Evolutionary conservation across 495 filamentous ascomycete genomes (phyloP).

Genomic region (Penicillium cataractarum): DNA sequence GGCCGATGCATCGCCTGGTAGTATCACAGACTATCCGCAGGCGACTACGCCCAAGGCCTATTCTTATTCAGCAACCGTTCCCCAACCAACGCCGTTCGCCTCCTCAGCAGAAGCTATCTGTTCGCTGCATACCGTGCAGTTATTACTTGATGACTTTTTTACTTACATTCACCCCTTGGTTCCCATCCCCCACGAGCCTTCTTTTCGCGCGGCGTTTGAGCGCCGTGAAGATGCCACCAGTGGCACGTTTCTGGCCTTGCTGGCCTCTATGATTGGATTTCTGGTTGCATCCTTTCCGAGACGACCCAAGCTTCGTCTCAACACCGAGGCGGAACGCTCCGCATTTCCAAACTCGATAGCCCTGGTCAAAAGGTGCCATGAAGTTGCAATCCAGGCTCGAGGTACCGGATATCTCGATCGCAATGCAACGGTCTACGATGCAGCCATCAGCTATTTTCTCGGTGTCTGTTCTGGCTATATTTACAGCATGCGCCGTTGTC

Average conservation of each 20-base stretch:
- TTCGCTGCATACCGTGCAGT: slow-evolving; percentile 62
- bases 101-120: slow-evolving; percentile 75
- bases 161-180: slow-evolving; percentile 87
- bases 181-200: slow-evolving; percentile 83
- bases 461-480: slow-evolving; percentile 71
- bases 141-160: slow-evolving; percentile 85
- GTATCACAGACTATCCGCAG: slow-evolving; percentile 29
- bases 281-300: slow-evolving; percentile 82
- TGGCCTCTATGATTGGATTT: slow-evolving; percentile 79
- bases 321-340: slow-evolving; percentile 53
- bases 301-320: slow-evolving; percentile 71
- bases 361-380: slow-evolving; percentile 73
- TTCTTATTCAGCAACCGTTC: slow-evolving; percentile 13
- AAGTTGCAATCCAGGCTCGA: slow-evolving; percentile 70
- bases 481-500: slow-evolving; percentile 65
- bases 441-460: slow-evolving; percentile 82
- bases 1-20: slow-evolving; percentile 29
- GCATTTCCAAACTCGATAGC: slow-evolving; percentile 66
- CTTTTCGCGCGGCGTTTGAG: slow-evolving; percentile 74
- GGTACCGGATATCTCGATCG: slow-evolving; percentile 69
- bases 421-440: slow-evolving; percentile 74
- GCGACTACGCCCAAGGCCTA: slow-evolving; percentile 29
- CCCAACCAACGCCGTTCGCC: slow-evolving; percentile 31
- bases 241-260: slow-evolving; percentile 70
- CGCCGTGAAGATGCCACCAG: slow-evolving; percentile 70